Percentiles rank a stretch among this genome's conserved stretches.
Conservation (phyloP, 192 early-diverging fungal genomes). For the Helicostylum pulchrum region DNA sequence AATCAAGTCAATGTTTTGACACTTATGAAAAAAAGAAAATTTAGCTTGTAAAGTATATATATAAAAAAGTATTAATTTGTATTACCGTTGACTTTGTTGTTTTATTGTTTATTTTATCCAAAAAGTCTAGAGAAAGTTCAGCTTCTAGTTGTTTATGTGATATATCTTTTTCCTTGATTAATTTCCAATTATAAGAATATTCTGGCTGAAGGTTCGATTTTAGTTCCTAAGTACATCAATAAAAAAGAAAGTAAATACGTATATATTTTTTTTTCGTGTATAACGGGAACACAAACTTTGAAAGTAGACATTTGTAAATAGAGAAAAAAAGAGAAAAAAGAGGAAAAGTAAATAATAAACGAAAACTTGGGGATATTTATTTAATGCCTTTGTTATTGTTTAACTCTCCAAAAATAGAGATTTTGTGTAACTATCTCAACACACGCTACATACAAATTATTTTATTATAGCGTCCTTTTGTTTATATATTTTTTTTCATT, state of each 20-base stretch:
- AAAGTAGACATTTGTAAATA: not conserved
- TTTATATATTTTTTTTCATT: not conserved
- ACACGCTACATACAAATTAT: not conserved
- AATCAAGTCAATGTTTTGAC: slow-evolving; percentile 27
- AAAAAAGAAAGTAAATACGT: too few relatives aligned
- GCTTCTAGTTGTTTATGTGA: not conserved
- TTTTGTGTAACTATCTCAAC: not conserved
- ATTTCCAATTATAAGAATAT: slow-evolving; percentile 28
- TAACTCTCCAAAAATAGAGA: too few relatives aligned
- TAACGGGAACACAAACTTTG: not conserved
- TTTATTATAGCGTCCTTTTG: not conserved
- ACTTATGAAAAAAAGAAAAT: slow-evolving; percentile 4
- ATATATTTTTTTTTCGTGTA: slow-evolving; percentile 16
- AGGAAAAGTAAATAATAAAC: not conserved
- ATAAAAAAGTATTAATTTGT: not conserved
- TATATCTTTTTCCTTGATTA: slow-evolving; percentile 24
- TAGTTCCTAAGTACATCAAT: not conserved
- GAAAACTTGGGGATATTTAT: not conserved
- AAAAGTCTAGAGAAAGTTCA: not conserved
- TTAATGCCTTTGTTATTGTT: not conserved
- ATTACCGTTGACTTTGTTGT: slow-evolving; percentile 8
- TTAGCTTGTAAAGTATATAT: not conserved
- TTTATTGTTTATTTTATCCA: slow-evolving; percentile 10
- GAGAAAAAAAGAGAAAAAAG: not conserved
- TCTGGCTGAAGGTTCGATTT: not conserved